Evolutionary conservation across 192 early-diverging fungal genomes (phyloP).

Genomic region (Entophlyctis luteolus): DNA sequence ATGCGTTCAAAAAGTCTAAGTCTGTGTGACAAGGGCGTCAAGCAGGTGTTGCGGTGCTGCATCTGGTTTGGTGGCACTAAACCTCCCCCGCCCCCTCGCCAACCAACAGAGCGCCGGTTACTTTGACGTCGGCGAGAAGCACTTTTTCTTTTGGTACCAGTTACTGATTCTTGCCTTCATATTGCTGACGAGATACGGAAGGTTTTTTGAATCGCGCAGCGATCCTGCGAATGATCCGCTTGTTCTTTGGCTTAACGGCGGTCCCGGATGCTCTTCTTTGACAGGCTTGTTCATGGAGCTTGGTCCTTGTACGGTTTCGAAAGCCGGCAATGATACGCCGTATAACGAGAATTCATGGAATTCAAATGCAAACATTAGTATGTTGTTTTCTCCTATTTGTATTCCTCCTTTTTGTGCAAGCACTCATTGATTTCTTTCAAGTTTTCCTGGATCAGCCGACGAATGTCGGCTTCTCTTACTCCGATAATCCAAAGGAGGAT

Average conservation of each 20-base stretch:
- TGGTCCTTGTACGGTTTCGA: constrained; percentile 80
- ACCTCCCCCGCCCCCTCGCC: background rate
- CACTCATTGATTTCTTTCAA: no score
- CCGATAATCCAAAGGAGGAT: constrained; percentile 40
- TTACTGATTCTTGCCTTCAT: background rate
- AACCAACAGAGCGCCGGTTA: constrained; percentile 42
- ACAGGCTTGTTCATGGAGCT: constrained; percentile 74
- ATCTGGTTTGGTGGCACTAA: background rate
- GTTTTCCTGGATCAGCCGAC: constrained; percentile 57
- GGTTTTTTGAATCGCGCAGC: constrained; percentile 85
- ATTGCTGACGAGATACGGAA: background rate
- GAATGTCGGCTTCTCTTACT: constrained; percentile 86
- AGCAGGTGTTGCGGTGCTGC: constrained; percentile 61
- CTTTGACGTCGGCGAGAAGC: constrained; percentile 45
- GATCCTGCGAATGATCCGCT: constrained; percentile 73
- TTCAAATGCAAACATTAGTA: constrained; percentile 82
- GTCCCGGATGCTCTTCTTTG: constrained; percentile 71
- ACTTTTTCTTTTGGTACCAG: constrained; percentile 32
- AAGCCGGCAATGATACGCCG: constrained; percentile 61
- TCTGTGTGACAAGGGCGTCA: constrained; percentile 82
- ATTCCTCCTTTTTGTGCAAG: no score
- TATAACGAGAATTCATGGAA: constrained; percentile 84
- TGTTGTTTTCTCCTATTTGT: constrained; percentile 93
- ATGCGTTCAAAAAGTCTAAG: constrained; percentile 39
- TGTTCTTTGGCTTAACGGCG: constrained; percentile 43